Conservation (phyloP, 2,329 filamentous ascomycete species). For the Xylaria sp. region DNA sequence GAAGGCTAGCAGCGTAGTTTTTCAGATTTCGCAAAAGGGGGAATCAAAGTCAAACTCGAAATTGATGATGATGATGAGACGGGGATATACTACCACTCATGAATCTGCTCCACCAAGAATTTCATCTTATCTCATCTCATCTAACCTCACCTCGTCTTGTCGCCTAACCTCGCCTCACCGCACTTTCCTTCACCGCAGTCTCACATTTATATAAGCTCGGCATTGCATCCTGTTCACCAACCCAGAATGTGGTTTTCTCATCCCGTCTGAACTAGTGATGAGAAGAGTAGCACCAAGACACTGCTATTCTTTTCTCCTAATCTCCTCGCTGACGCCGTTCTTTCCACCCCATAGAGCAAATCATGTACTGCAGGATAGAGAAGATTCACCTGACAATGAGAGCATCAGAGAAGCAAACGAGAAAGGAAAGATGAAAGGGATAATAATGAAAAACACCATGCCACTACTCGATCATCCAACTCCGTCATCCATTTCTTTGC, state of each 20-base stretch:
- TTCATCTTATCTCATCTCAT: slow-evolving; percentile 1
- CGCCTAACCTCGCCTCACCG: too few relatives aligned
- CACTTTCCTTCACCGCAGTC: slow-evolving; percentile 1
- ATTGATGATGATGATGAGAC: slow-evolving; percentile 13
- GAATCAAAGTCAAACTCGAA: slow-evolving; percentile 32
- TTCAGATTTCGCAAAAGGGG: slow-evolving; percentile 29
- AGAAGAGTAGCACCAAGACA: slow-evolving; percentile 3
- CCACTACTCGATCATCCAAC: slow-evolving; percentile 27
- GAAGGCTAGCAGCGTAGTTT: not conserved
- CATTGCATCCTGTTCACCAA: not conserved
- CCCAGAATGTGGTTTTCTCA: not conserved
- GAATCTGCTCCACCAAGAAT: slow-evolving; percentile 19
- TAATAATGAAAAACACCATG: not conserved
- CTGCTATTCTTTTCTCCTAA: slow-evolving; percentile 2
- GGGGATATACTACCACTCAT: slow-evolving; percentile 30
- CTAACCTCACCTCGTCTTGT: slow-evolving; percentile 2
- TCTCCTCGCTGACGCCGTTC: not conserved
- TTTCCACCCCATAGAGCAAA: slow-evolving; percentile 13
- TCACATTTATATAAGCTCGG: slow-evolving; percentile 7
- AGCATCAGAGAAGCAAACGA: slow-evolving; percentile 8
- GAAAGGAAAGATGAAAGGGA: not conserved
- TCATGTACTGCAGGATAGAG: not conserved
- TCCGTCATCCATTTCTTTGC: slow-evolving; percentile 25
- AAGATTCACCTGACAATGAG: not conserved
- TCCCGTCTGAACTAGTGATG: not conserved